These are phyloP conservation scores for Malassezia obtusa DNA, from an alignment of 1,284 basidiomycete genomes.

Conservation along the genomic window DNA sequence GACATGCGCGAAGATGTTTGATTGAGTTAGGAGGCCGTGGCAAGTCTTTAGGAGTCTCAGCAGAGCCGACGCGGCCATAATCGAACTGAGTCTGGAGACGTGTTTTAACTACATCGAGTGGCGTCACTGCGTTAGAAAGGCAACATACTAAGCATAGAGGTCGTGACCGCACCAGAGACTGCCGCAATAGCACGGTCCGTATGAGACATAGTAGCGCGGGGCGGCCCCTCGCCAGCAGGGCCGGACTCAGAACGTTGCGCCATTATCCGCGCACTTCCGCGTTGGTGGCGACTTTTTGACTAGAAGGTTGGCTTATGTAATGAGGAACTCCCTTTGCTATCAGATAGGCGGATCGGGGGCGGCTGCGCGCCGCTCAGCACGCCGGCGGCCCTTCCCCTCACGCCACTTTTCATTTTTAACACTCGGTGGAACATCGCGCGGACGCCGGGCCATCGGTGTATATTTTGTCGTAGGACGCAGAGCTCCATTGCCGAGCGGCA, in stretches of 20 bases:
- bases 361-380: conserved; percentile 14
- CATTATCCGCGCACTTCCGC: no score
- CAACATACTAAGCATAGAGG: conserved; percentile 67
- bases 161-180: conserved; percentile 67
- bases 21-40: no score
- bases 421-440: conserved; percentile 18
- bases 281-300: neutral
- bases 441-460: conserved; percentile 10
- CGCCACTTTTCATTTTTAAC: conserved; percentile 23
- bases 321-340: neutral
- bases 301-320: neutral
- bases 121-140: conserved; percentile 62
- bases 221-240: neutral
- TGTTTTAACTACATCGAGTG: conserved; percentile 87
- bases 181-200: conserved; percentile 64
- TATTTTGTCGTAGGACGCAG: conserved; percentile 17
- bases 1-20: neutral
- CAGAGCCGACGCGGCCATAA: no score
- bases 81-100: conserved; percentile 66
- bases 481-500: conserved; percentile 26
- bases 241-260: neutral
- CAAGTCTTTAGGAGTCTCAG: neutral
- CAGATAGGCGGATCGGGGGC: neutral
- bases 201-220: neutral
- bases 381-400: conserved; percentile 19